Percentiles rank a stretch among this genome's conserved stretches.
These are phyloP conservation scores for Talaromyces amestolkiae DNA, from an alignment of 2,329 filamentous ascomycete species.

Conservation along the genomic window DNA sequence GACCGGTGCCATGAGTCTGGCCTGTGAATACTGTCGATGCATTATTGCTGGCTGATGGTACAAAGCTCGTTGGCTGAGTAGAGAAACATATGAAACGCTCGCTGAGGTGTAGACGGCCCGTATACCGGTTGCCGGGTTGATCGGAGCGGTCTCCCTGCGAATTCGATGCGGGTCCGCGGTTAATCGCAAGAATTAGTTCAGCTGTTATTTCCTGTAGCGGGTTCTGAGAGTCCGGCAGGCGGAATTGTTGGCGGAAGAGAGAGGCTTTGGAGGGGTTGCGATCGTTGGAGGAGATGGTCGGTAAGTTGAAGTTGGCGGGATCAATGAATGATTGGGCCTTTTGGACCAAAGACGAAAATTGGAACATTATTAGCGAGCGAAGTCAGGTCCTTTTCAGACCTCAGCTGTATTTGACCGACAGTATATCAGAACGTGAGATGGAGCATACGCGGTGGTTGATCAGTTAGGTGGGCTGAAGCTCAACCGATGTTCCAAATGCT, in stretches of 20 bases:
- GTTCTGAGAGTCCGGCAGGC: slow-evolving; percentile 85
- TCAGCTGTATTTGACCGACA: neutral
- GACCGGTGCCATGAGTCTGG: slow-evolving; percentile 87
- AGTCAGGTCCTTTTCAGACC: neutral
- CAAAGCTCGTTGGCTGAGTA: slow-evolving; percentile 84
- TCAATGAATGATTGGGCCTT: slow-evolving; percentile 96
- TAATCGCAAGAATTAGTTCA: slow-evolving; percentile 80
- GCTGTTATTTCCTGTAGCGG: slow-evolving; percentile 95
- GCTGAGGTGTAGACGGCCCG: slow-evolving; percentile 87
- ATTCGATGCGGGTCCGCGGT: slow-evolving; percentile 23
- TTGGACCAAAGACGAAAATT: slow-evolving; percentile 79
- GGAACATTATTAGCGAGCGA: slow-evolving; percentile 51
- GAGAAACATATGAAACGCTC: slow-evolving; percentile 97
- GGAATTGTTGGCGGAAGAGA: slow-evolving; percentile 94
- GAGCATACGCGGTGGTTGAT: neutral
- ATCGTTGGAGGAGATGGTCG: slow-evolving; percentile 70
- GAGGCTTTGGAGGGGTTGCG: slow-evolving; percentile 84
- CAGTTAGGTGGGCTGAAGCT: neutral
- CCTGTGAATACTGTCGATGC: slow-evolving; percentile 84
- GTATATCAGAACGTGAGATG: neutral
- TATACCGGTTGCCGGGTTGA: slow-evolving; percentile 75
- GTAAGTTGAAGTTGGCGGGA: slow-evolving; percentile 73
- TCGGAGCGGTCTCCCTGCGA: slow-evolving; percentile 64
- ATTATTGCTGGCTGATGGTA: slow-evolving; percentile 72
- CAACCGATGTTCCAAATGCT: neutral